Evolutionary conservation across 139 green algal species (phyloP).

Genomic region (Volvox reticuliferus): DNA sequence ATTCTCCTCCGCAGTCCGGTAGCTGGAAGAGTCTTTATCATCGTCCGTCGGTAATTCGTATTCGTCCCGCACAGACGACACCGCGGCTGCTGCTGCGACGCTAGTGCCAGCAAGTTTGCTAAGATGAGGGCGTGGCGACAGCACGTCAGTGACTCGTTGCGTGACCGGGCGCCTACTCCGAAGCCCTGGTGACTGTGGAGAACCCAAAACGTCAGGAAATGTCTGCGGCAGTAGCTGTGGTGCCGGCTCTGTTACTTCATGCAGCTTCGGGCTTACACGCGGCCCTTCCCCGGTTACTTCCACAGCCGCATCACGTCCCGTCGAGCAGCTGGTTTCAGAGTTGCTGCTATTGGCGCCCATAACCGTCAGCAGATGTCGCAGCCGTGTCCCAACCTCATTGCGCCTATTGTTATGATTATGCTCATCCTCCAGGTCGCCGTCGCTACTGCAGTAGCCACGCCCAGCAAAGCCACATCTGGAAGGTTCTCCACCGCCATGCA

Average conservation of each 20-base stretch:
- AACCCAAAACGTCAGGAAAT: no score
- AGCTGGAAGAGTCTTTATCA: background rate
- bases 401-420: background rate
- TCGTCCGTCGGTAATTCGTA: background rate
- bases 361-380: constrained; percentile 4
- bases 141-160: no score
- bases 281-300: background rate
- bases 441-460: background rate
- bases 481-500: no score
- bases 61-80: background rate
- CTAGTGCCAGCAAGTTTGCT: no score
- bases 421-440: background rate
- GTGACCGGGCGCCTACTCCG: no score
- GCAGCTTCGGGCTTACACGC: background rate
- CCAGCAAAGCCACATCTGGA: background rate
- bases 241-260: no score
- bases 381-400: background rate
- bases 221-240: no score
- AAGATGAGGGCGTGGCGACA: no score
- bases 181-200: no score
- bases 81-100: background rate
- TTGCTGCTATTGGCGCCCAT: constrained; percentile 1
- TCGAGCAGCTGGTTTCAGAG: background rate
- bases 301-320: background rate
- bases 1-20: background rate